Evolutionary conservation across 2,329 filamentous ascomycete species (phyloP).

Genomic region (Aspergillaceae sp.): DNA sequence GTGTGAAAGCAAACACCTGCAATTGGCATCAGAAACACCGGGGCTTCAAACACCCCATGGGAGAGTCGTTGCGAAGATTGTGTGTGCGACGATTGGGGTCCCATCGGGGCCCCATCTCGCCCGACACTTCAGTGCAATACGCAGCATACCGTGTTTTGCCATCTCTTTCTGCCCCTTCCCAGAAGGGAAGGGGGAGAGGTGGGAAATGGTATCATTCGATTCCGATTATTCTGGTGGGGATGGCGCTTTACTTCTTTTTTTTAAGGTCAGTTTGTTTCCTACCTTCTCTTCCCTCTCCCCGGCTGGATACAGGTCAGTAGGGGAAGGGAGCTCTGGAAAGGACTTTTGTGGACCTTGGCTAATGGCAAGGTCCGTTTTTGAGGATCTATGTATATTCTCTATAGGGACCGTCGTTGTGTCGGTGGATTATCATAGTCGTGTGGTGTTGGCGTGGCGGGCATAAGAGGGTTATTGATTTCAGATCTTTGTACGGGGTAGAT

Average conservation of each 20-base stretch:
- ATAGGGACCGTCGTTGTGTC: constrained; percentile 7
- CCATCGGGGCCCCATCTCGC: constrained; percentile 18
- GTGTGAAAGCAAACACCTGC: constrained; percentile 67
- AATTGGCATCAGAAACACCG: constrained; percentile 88
- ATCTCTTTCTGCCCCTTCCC: constrained; percentile 23
- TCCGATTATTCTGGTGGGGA: constrained; percentile 85
- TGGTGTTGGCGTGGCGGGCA: background rate
- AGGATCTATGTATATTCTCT: constrained; percentile 6
- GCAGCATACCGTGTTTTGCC: constrained; percentile 58
- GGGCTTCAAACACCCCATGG: constrained; percentile 62
- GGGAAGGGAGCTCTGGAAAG: constrained; percentile 11
- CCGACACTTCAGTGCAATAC: constrained; percentile 91
- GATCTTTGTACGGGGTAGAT: background rate
- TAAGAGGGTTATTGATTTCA: background rate
- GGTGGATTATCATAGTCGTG: background rate
- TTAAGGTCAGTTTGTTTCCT: constrained; percentile 40
- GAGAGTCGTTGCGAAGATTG: constrained; percentile 92
- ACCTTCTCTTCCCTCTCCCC: constrained; percentile 6
- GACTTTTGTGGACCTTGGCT: constrained; percentile 23
- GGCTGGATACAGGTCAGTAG: background rate
- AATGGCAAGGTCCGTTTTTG: constrained; percentile 20
- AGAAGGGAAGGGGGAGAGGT: constrained; percentile 13
- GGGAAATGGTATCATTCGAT: constrained; percentile 64
- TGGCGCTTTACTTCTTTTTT: constrained; percentile 55
- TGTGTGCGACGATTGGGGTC: constrained; percentile 43